phyloP scores from a whole-genome alignment of 1,284 basidiomycete genomes.

The Puccinia novopanici region DNA sequence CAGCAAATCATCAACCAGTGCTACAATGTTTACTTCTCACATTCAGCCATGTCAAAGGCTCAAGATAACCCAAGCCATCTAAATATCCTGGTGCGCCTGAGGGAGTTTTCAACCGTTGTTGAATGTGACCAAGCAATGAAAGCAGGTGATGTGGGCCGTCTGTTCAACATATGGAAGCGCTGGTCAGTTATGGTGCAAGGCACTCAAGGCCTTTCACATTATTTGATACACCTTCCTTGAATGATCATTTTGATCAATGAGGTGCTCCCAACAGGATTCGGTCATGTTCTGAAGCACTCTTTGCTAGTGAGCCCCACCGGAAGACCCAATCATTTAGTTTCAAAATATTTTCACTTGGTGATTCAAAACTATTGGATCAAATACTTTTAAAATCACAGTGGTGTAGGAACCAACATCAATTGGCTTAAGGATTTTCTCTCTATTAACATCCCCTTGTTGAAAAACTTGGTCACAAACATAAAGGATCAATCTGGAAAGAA shows the following conservation, averaged over 20 bases:
- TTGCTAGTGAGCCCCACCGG: background rate
- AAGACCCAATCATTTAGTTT: background rate
- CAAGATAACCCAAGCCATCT: background rate
- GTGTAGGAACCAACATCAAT: background rate
- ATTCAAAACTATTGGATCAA: background rate
- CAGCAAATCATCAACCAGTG: background rate
- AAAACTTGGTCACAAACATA: background rate
- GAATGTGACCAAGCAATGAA: constrained; percentile 9
- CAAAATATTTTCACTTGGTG: background rate
- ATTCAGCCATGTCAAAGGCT: background rate
- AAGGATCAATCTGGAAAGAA: background rate
- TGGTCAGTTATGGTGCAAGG: constrained; percentile 14
- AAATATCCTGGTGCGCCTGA: background rate
- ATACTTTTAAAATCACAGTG: constrained; percentile 5
- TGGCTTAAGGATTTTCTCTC: background rate
- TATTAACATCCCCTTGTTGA: background rate
- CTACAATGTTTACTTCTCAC: constrained; percentile 3
- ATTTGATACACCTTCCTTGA: background rate
- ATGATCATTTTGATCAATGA: background rate
- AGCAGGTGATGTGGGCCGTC: background rate
- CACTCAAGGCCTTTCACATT: background rate
- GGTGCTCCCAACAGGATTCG: background rate
- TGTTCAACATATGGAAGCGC: background rate
- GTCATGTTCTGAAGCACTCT: background rate
- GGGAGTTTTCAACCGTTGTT: background rate